Base-by-base conservation (phyloP, 768 basidiomycete species). In the Rhodotorula kratochvilovae region DNA sequence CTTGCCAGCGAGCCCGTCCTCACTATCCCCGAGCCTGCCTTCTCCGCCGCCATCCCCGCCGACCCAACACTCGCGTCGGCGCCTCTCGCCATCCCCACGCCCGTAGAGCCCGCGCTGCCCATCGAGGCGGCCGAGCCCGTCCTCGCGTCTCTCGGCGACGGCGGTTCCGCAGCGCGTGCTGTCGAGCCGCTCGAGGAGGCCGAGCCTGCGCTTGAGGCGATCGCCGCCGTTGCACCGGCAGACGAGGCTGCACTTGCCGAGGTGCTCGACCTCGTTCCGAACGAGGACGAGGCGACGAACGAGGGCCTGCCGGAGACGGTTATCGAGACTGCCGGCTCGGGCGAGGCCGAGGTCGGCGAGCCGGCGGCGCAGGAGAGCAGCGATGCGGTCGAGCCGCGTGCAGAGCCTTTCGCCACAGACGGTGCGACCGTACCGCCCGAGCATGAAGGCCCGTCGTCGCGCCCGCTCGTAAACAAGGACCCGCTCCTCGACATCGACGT, bases 401-500 rank as follows among this genome's bases (percentile, higher is more conserved):
- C 2, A 2, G 19, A 12, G 36, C 39, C 35, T 1, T 15, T 25
- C 4, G 35, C 39, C 36, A 35, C 8, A 6, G 19, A 25, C 6
- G 51, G 12, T 27, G 29, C 3, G 3, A 27, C 51, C 8, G 45
- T 19, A 19, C 8, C 25, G 2, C 25, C 25, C 23, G 23, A 29
- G 42, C 8, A 5, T 11, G 23, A 31, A 2, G 27, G 2, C 13
- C 17, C 6, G 1, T n/a, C 39, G 19, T 23, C 29, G 13, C 58
- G 58, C 10, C 58, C 58, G 13, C 23, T 39, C 42, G 39, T 70
- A 58, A 51, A 60, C 51, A 64, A 65, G 50, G 63, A 64, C 45
- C 68, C 59, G 25, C 68, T 69, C 50, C 29, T 45, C 31, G 19
- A 31, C 15, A 50, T 69, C 56, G 57, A 59, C 13, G 29, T 70